Percentiles rank a stretch among this genome's conserved stretches.
phyloP scores from a whole-genome alignment of 164 flowering plant genomes.

The Malania oleifera region DNA sequence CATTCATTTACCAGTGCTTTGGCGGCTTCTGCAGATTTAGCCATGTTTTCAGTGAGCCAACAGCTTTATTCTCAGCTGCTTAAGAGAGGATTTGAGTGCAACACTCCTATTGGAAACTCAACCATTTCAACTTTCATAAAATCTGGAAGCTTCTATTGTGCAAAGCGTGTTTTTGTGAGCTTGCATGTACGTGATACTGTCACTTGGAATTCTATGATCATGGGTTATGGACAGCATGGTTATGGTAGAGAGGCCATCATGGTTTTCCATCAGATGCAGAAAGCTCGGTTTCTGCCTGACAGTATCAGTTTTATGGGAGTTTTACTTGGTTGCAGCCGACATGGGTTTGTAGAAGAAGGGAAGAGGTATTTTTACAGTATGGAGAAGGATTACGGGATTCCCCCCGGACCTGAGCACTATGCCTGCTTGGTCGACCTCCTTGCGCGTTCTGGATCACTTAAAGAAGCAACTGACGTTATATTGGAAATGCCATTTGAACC shows the following conservation, averaged over 20 bases:
- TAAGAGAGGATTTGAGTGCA: conserved; percentile 22
- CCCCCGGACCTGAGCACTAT: conserved; percentile 21
- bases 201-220: conserved; percentile 24
- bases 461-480: conserved; percentile 18
- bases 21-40: conserved; percentile 30
- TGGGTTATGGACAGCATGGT: conserved; percentile 25
- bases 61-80: conserved; percentile 27
- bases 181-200: conserved; percentile 13
- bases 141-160: conserved; percentile 22
- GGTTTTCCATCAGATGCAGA: conserved; percentile 26
- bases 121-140: conserved; percentile 30
- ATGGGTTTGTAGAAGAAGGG: conserved; percentile 24
- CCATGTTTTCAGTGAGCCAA: conserved; percentile 20
- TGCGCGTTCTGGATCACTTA: conserved; percentile 21
- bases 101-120: conserved; percentile 22
- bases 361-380: conserved; percentile 13
- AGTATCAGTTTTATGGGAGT: conserved; percentile 28
- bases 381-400: conserved; percentile 15
- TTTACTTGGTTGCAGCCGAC: conserved; percentile 28
- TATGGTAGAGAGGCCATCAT: conserved; percentile 14
- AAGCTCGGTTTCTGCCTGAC: conserved; percentile 23
- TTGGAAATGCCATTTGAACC: conserved; percentile 23
- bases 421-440: conserved; percentile 23
- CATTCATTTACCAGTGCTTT: conserved; percentile 30
- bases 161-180: conserved; percentile 9